Evolutionary conservation across 1,284 basidiomycete genomes (phyloP), one percentile per base, ranked within the genome.

Genomic region (Cryptococcus sp.): DNA sequence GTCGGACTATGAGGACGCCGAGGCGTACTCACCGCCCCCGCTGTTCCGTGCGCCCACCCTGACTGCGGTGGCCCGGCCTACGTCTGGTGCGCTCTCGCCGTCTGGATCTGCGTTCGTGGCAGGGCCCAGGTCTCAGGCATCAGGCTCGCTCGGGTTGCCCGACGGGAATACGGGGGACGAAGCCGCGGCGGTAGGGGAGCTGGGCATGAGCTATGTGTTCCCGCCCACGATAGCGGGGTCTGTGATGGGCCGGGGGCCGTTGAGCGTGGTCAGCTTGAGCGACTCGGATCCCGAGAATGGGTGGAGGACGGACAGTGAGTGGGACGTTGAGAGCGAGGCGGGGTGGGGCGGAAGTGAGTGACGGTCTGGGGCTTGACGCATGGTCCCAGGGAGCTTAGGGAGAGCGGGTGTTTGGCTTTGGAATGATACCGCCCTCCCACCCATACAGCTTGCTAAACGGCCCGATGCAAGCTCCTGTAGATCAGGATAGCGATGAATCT

Each of bases 211-310:
- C 13, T 50, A 59, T 44, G 24, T 60, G 20, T 60, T 16, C 44
- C 54, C 23, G 24, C 38, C 12, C 20, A 2, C 46, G 36, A n/a
- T 43, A 18, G 43, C 48, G 8, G 46, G 12, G 3, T 5, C 9
- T 33, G 28, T 4, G 28, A 33, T 33, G 9, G 54, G 36, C 4
- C 39, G 61, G 23, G 54, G 61, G 16, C 55, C 64, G 4, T 52
- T 57, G 61, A 64, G 61, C 39, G 66, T 66, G 16, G 53, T 68
- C 47, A 68, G 66, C 45, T 42, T 68, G 23, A 59, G 56, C 20
- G 66, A 64, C 43, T 58, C 55, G 23, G 65, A 63, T 42, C 39
- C 7, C 15, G 58, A 53, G 18, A 47, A 48, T 12, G 61, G 51
- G 13, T 57, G 58, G 49, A 42, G 52, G 18, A 52, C 52, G 20